phyloP scores from a whole-genome alignment of 495 filamentous ascomycete genomes.

The Alectoria sarmentosa region DNA sequence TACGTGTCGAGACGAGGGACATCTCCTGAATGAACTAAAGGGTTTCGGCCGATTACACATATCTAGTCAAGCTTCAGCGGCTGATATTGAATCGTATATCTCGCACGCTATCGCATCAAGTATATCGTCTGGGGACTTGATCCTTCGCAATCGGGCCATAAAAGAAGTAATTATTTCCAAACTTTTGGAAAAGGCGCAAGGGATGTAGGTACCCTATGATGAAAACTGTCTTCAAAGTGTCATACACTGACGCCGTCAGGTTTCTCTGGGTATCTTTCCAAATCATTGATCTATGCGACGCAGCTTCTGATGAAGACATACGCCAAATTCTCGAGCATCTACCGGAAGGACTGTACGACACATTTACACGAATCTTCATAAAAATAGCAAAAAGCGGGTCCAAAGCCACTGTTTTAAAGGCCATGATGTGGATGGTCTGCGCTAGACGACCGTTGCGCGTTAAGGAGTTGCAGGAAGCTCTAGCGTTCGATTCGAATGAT shows the following conservation, averaged over 20 bases:
- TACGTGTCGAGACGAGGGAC: conserved; percentile 20
- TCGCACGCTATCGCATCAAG: conserved; percentile 15
- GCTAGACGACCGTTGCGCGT: conserved; percentile 28
- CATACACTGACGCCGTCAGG: conserved; percentile 9
- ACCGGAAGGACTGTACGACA: conserved; percentile 24
- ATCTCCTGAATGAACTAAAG: conserved; percentile 8
- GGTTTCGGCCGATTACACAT: conserved; percentile 12
- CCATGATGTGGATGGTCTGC: conserved; percentile 29
- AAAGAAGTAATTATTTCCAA: conserved; percentile 17
- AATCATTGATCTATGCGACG: conserved; percentile 29
- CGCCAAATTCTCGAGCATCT: conserved; percentile 23
- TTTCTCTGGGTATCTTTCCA: conserved; percentile 32
- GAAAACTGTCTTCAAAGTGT: background rate
- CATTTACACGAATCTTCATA: conserved; percentile 24
- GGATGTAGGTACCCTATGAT: conserved; percentile 22
- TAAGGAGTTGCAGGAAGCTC: conserved; percentile 33
- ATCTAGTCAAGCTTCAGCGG: background rate
- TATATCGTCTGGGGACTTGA: conserved; percentile 19
- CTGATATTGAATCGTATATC: conserved; percentile 23
- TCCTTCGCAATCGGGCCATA: conserved; percentile 14
- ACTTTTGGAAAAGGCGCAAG: conserved; percentile 24
- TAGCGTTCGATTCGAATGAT: conserved; percentile 30
- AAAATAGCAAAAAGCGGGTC: conserved; percentile 17
- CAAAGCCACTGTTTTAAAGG: background rate
- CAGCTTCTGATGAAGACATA: conserved; percentile 22